Evolutionary conservation across 2,329 filamentous ascomycete species (phyloP).

Genomic region (Verticillium nonalfalfae): DNA sequence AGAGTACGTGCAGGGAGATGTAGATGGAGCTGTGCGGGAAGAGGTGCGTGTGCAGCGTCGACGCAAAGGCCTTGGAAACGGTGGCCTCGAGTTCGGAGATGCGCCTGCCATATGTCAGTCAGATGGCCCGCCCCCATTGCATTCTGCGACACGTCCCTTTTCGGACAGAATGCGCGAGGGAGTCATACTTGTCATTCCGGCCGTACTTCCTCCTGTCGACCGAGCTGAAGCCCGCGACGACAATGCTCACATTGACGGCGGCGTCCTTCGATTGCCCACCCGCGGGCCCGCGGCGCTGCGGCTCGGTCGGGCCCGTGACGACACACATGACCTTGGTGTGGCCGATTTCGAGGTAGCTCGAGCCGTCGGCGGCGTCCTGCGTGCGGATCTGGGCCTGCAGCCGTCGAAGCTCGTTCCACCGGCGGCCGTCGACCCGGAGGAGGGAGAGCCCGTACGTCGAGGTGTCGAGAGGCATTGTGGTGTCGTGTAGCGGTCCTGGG

Average conservation of each 20-base stretch:
- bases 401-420: constrained; percentile 95
- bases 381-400: constrained; percentile 86
- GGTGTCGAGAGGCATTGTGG: constrained; percentile 84
- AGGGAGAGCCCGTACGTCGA: constrained; percentile 85
- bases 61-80: constrained; percentile 69
- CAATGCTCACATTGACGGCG: constrained; percentile 73
- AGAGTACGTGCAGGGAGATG: constrained; percentile 79
- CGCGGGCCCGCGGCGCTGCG: constrained; percentile 24
- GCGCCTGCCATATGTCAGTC: constrained; percentile 45
- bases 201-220: constrained; percentile 75
- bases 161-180: not conserved
- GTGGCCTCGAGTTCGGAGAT: constrained; percentile 76
- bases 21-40: constrained; percentile 84
- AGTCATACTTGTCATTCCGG: constrained; percentile 65
- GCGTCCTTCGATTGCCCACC: constrained; percentile 40
- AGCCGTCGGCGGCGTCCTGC: constrained; percentile 87
- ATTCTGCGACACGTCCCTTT: no score
- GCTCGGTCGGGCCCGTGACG: constrained; percentile 77
- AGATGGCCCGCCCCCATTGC: no score
- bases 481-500: not conserved
- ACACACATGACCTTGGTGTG: constrained; percentile 97
- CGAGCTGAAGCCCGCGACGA: constrained; percentile 80
- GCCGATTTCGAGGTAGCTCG: constrained; percentile 90
- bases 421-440: constrained; percentile 73
- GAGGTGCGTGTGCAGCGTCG: constrained; percentile 75